Evolutionary conservation across 192 early-diverging fungal species (phyloP).

Genomic region (Spizellomyces punctatus): DNA sequence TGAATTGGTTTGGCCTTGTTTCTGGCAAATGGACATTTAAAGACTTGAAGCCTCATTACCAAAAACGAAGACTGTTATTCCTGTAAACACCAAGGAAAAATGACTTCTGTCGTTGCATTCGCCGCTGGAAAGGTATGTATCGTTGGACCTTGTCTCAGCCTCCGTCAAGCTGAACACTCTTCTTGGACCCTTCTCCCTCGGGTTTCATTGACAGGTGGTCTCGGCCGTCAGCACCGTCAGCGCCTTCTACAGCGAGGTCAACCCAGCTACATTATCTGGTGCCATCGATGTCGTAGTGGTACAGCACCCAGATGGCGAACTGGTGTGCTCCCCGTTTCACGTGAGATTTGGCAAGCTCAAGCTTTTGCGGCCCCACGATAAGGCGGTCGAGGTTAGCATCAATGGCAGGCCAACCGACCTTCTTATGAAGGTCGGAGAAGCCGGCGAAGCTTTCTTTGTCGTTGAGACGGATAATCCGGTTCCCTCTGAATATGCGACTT

Average conservation of each 20-base stretch:
- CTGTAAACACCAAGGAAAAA: conserved; percentile 1
- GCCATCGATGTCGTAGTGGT: conserved; percentile 99
- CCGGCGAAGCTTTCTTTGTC: conserved; percentile 98
- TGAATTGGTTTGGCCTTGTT: too few species aligned
- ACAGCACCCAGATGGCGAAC: conserved; percentile 75
- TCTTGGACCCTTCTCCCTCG: neutral
- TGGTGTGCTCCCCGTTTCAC: conserved; percentile 95
- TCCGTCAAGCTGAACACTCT: neutral
- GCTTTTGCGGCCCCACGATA: conserved; percentile 87
- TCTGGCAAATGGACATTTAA: too few species aligned
- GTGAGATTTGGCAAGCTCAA: conserved; percentile 97
- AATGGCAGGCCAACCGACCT: conserved; percentile 76
- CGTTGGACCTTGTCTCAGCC: too few species aligned
- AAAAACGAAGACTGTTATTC: too few species aligned
- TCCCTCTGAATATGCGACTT: conserved; percentile 91
- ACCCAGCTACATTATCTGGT: conserved; percentile 94
- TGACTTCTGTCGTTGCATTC: conserved; percentile 34
- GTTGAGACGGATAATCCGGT: conserved; percentile 89
- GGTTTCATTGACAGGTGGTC: conserved; percentile 20
- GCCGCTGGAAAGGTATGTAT: conserved; percentile 33
- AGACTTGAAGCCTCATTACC: too few species aligned
- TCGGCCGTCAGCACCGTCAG: conserved; percentile 62
- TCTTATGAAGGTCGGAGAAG: conserved; percentile 94
- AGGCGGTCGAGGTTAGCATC: conserved; percentile 84
- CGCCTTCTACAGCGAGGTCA: conserved; percentile 93